Evolutionary conservation across 306 rosid species (phyloP).

Genomic region (Corylus americana): DNA sequence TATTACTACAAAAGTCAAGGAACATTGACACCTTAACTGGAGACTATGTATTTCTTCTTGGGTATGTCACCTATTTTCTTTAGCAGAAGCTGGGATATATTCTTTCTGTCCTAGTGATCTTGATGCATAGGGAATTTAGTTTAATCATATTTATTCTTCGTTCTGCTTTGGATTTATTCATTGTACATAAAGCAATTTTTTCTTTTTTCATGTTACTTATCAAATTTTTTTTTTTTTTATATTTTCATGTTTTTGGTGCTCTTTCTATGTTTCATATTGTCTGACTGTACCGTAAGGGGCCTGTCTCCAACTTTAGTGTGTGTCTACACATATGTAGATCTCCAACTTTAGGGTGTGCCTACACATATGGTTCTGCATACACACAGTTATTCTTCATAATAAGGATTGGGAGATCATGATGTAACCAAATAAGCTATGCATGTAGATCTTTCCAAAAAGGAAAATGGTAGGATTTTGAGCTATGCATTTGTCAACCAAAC

Average conservation of each 20-base stretch:
- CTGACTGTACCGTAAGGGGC: background rate
- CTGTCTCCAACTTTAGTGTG: background rate
- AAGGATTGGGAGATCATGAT: background rate
- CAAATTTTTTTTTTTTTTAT: background rate
- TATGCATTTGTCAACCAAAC: background rate
- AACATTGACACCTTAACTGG: conserved; percentile 34
- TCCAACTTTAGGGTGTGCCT: no score
- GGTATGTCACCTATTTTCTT: conserved; percentile 21
- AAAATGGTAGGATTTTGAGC: background rate
- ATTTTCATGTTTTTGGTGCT: background rate
- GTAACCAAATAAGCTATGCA: no score
- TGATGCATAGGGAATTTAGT: background rate
- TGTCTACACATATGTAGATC: background rate
- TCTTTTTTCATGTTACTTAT: no score
- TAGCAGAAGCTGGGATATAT: background rate
- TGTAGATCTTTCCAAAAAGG: no score
- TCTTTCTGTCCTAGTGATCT: background rate
- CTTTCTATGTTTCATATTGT: background rate
- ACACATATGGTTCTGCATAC: no score
- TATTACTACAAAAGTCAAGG: conserved; percentile 27
- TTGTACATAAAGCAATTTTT: background rate
- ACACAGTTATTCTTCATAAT: background rate
- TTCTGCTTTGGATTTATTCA: background rate
- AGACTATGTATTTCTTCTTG: conserved; percentile 34
- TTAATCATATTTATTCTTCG: background rate